Evolutionary conservation across 371 early-diverging fungal species (phyloP), one percentile per base, ranked within the genome.

Genomic region (Apophysomyces variabilis): DNA sequence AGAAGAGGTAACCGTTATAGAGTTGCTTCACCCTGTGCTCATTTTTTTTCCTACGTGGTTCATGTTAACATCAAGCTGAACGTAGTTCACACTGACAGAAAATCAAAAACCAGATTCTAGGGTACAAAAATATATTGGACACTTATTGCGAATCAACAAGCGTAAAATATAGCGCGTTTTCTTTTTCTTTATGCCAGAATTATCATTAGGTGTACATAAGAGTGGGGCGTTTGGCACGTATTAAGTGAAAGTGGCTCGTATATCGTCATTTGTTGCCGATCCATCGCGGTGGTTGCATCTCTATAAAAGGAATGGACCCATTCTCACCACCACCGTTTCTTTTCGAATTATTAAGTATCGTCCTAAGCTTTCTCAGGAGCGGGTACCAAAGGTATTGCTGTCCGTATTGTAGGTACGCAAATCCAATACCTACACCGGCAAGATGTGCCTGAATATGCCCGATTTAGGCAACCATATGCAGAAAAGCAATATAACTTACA

Each of bases 341-440:
- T 21, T 38, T 54, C 35, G 13, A 67, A 39, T 45, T 70, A 50
- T 58, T 73, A 3, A 6, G n/a, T 21, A 50, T 50, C 7, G 54
- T 50, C 5, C 54, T 71, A 14, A 77, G 68, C 37, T 80, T 76
- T 36, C 67, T 63, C 13, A 78, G 64, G n/a, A 83, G 60, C 0
- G 83, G 83, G 13, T 62, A 58, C 89, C 89, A 88, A 13, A 88
- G 66, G 37, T 73, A 47, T 35, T 77, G 67, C 32, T 76, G 70
- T 7, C 90, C 90, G 59, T 79, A 84, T 41, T 79, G 65, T 62
- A 76, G 70, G 57, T 88, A 88, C 0, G 69, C 70, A 32, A 88
- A 41, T 11, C 88, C 90, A 57, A 83, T 66, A 6, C 75, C 47
- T n/a, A 87, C 84, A 39, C 90, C 90, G n/a, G 87, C 83, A 71